Percentiles rank a stretch among this genome's conserved stretches.
phyloP scores from a whole-genome alignment of 2,329 filamentous ascomycete species.

The Talaromyces sp. region DNA sequence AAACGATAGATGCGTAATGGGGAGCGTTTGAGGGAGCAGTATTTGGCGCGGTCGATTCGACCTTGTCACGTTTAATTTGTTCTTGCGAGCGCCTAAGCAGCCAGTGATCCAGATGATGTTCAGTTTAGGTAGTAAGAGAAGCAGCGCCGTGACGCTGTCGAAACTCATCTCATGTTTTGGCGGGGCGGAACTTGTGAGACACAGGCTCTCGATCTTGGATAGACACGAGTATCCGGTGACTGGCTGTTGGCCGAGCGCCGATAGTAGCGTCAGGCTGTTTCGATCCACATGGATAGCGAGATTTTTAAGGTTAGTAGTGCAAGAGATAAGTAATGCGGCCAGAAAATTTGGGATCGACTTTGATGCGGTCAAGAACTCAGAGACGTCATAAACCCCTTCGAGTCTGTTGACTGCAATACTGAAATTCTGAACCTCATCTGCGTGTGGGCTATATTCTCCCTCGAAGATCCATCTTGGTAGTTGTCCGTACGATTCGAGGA shows the following conservation, averaged over 20 bases:
- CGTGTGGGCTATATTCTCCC: not conserved
- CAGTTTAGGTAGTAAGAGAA: not conserved
- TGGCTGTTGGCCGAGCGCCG: not conserved
- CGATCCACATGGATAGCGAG: not conserved
- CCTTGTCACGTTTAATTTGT: not conserved
- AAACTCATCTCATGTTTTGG: not conserved
- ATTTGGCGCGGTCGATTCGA: not conserved
- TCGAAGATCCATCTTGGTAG: not conserved
- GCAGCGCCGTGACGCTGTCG: not conserved
- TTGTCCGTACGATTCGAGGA: not conserved
- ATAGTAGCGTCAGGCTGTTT: not conserved
- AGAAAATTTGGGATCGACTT: not conserved
- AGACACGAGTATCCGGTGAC: not conserved
- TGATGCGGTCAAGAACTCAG: not conserved
- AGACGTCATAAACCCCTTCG: not conserved
- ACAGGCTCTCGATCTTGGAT: conserved; percentile 2
- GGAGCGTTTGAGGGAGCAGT: not conserved
- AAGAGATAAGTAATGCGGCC: not conserved
- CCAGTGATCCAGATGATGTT: not conserved
- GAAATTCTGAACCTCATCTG: not conserved
- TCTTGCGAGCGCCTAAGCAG: not conserved
- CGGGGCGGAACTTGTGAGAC: not conserved
- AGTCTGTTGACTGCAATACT: not conserved
- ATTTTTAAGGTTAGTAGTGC: not conserved
- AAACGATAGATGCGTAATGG: not conserved